Evolutionary conservation across 2,329 filamentous ascomycete genomes (phyloP).

Genomic region (Cladosporium oxysporum): DNA sequence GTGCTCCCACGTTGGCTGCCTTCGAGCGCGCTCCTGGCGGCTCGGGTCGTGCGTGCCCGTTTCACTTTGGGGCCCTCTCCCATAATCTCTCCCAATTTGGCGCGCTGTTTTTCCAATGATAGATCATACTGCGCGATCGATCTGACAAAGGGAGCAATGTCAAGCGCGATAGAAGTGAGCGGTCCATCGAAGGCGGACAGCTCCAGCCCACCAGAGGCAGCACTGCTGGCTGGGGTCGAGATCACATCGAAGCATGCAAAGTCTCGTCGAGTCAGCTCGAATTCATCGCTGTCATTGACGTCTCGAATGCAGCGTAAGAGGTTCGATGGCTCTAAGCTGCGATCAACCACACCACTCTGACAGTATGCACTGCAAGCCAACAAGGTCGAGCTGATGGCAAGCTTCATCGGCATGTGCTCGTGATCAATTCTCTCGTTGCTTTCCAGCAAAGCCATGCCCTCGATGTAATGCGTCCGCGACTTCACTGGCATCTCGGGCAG

Average conservation of each 20-base stretch:
- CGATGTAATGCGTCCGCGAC: constrained; percentile 56
- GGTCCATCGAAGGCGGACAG: constrained; percentile 77
- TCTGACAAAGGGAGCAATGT: constrained; percentile 89
- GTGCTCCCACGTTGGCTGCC: constrained; percentile 64
- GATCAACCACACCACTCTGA: not conserved
- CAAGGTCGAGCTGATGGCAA: constrained; percentile 13
- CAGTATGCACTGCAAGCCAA: not conserved
- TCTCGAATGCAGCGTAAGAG: not conserved
- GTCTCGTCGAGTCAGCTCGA: constrained; percentile 37
- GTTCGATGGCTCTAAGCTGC: not conserved
- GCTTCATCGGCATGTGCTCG: constrained; percentile 35
- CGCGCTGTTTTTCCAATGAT: constrained; percentile 67
- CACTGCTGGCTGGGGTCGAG: constrained; percentile 41
- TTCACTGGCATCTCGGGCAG: constrained; percentile 59
- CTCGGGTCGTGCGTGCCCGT: constrained; percentile 69
- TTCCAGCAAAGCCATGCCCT: constrained; percentile 57
- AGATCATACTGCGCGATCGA: constrained; percentile 77
- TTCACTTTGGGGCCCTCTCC: constrained; percentile 54
- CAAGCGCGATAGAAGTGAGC: constrained; percentile 64
- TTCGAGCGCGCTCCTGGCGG: constrained; percentile 74
- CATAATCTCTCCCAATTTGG: constrained; percentile 62
- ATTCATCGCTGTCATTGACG: constrained; percentile 24
- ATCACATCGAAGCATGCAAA: constrained; percentile 57
- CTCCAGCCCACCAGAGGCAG: constrained; percentile 50
- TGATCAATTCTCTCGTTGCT: constrained; percentile 52